Percentiles rank a stretch among this genome's conserved stretches.
Evolutionary conservation across 768 basidiomycete genomes (phyloP).

Genomic region (Lyophyllum decastes): DNA sequence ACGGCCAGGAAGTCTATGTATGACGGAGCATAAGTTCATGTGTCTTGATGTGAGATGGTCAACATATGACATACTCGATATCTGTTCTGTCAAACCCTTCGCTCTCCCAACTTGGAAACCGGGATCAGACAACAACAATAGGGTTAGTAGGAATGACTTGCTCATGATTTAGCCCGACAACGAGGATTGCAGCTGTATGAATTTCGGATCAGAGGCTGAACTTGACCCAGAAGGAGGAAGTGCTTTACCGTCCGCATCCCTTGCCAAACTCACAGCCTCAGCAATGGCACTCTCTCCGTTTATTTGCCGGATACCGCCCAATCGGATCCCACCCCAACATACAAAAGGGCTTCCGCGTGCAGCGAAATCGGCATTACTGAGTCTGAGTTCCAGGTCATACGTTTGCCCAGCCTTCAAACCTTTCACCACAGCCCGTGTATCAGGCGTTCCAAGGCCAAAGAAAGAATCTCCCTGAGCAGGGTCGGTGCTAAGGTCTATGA

Average conservation of each 20-base stretch:
- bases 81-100: slow-evolving; percentile 60
- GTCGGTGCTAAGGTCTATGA: too few species aligned
- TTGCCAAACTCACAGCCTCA: slow-evolving; percentile 40
- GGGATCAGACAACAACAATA: background rate
- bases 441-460: too few species aligned
- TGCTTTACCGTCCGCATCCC: slow-evolving; percentile 38
- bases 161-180: slow-evolving; percentile 60
- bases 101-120: slow-evolving; percentile 41
- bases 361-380: slow-evolving; percentile 34
- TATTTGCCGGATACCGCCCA: slow-evolving; percentile 35
- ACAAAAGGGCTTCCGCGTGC: slow-evolving; percentile 33
- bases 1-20: slow-evolving; percentile 44
- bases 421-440: too few species aligned
- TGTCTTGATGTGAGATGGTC: background rate
- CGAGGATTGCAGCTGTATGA: slow-evolving; percentile 41
- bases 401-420: too few species aligned
- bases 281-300: slow-evolving; percentile 40
- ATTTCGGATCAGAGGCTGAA: background rate
- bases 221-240: background rate
- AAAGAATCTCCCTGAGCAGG: too few species aligned
- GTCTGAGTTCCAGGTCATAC: slow-evolving; percentile 40
- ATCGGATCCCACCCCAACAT: slow-evolving; percentile 41
- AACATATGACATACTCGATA: slow-evolving; percentile 33
- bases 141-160: slow-evolving; percentile 21
- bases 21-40: background rate